Percentiles rank a stretch among this genome's conserved stretches.
These are phyloP conservation scores for Coniochaeta pulveracea DNA, from an alignment of 2,329 filamentous ascomycete species.

Conservation along the genomic window DNA sequence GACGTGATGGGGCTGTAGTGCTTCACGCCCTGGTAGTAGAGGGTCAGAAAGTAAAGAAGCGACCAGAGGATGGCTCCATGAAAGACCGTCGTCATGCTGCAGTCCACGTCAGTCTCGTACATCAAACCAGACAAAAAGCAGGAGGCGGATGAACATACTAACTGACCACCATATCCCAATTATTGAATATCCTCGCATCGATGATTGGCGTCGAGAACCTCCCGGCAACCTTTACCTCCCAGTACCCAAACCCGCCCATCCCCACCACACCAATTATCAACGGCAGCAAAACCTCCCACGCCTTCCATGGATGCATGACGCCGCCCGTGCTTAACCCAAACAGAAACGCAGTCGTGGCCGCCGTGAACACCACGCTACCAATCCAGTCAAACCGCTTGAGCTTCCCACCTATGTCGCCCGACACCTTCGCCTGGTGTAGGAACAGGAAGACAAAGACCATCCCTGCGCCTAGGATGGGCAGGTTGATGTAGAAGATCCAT, in stretches of 20 bases:
- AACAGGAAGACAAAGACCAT: conserved; percentile 35
- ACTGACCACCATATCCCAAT: conserved; percentile 30
- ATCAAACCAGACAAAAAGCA: too few relatives aligned
- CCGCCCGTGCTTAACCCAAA: conserved; percentile 56
- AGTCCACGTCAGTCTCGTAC: too few relatives aligned
- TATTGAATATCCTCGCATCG: conserved; percentile 30
- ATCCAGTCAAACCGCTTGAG: conserved; percentile 49
- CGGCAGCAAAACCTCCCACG: conserved; percentile 50
- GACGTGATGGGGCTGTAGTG: conserved; percentile 39
- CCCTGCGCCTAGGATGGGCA: conserved; percentile 42
- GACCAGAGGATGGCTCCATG: conserved; percentile 47
- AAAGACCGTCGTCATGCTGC: conserved; percentile 34
- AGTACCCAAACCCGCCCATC: conserved; percentile 39
- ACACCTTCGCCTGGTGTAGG: conserved; percentile 36
- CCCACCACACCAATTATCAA: conserved; percentile 41
- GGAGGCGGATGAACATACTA: conserved; percentile 1
- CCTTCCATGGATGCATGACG: conserved; percentile 52
- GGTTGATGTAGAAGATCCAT: conserved; percentile 57
- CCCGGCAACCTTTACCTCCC: conserved; percentile 36
- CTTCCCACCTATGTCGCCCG: conserved; percentile 33
- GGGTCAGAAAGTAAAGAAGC: conserved; percentile 33
- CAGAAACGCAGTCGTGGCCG: conserved; percentile 44
- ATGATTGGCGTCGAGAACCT: conserved; percentile 45
- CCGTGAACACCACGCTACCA: conserved; percentile 50
- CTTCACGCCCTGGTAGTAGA: conserved; percentile 40